phyloP scores from a whole-genome alignment of 1,284 basidiomycete species.

The Pulchroboletus neoregius region DNA sequence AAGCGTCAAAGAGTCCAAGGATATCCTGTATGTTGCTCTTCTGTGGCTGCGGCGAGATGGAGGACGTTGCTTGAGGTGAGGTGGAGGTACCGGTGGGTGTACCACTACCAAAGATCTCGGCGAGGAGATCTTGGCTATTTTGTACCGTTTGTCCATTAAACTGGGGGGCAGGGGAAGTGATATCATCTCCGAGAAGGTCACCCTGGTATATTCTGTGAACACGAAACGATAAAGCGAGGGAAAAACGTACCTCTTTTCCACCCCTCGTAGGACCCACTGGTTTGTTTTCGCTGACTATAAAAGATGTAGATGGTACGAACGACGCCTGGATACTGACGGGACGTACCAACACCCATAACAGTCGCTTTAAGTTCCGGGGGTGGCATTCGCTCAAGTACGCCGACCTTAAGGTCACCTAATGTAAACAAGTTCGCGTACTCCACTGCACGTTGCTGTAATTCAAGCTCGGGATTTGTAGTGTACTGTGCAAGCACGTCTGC shows the following conservation, averaged over 20 bases:
- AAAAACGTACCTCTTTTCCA: conserved; percentile 61
- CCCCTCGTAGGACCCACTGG: conserved; percentile 85
- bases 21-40: conserved; percentile 83
- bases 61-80: conserved; percentile 39
- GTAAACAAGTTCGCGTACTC: conserved; percentile 88
- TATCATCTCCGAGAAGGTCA: conserved; percentile 78
- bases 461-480: conserved; percentile 85
- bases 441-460: conserved; percentile 93
- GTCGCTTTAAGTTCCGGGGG: conserved; percentile 94
- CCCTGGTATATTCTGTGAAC: conserved; percentile 36
- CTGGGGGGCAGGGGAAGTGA: conserved; percentile 37
- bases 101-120: conserved; percentile 85
- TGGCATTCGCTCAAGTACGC: conserved; percentile 97
- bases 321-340: not conserved
- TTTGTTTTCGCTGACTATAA: conserved; percentile 84
- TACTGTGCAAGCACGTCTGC: conserved; percentile 72
- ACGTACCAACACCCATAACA: conserved; percentile 82
- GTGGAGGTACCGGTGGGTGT: conserved; percentile 37
- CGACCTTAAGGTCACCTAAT: conserved; percentile 73
- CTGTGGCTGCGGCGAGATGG: conserved; percentile 44
- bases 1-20: conserved; percentile 78
- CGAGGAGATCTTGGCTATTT: conserved; percentile 86
- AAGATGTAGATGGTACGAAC: conserved; percentile 1
- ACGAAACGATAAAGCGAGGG: conserved; percentile 4
- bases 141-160: conserved; percentile 47